Percentiles rank a stretch among this genome's conserved stretches.
phyloP scores from a whole-genome alignment of 2,329 filamentous ascomycete species.

The Fusarium sublunatum region DNA sequence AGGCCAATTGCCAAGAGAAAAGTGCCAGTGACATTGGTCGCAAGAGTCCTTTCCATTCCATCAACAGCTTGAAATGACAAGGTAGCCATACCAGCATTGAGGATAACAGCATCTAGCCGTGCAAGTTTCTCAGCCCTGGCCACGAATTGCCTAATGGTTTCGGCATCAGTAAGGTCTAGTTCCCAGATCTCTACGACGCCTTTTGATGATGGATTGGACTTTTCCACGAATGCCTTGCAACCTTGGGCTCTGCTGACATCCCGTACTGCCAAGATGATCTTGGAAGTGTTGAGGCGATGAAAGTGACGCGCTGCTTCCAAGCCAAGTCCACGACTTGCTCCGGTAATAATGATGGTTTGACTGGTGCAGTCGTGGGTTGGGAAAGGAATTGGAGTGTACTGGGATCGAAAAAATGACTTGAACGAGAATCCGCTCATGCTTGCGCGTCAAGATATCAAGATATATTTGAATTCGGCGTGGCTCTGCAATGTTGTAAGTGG shows the following conservation, averaged over 20 bases:
- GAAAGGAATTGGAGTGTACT: neutral
- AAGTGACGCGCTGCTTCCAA: constrained; percentile 10
- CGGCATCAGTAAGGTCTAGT: constrained; percentile 7
- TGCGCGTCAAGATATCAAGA: neutral
- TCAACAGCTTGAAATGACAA: constrained; percentile 8
- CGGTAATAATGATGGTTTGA: constrained; percentile 4
- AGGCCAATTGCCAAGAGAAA: constrained; percentile 16
- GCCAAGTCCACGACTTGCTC: constrained; percentile 4
- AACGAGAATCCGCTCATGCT: neutral
- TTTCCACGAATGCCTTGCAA: neutral
- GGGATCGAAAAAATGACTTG: neutral
- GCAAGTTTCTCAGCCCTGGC: neutral
- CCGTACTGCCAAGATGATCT: constrained; percentile 3
- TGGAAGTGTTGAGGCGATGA: neutral
- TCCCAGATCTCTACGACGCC: neutral
- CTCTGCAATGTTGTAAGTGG: too few relatives aligned
- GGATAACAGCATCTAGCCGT: neutral
- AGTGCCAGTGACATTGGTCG: constrained; percentile 17
- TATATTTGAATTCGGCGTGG: too few relatives aligned
- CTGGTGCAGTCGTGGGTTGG: neutral
- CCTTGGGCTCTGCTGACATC: neutral
- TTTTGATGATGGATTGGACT: neutral
- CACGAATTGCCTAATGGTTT: constrained; percentile 1
- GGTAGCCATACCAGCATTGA: constrained; percentile 10
- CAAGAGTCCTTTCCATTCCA: constrained; percentile 13